Conservation (phyloP, 257 asterid species). For the Solanum pinnatisectum region DNA sequence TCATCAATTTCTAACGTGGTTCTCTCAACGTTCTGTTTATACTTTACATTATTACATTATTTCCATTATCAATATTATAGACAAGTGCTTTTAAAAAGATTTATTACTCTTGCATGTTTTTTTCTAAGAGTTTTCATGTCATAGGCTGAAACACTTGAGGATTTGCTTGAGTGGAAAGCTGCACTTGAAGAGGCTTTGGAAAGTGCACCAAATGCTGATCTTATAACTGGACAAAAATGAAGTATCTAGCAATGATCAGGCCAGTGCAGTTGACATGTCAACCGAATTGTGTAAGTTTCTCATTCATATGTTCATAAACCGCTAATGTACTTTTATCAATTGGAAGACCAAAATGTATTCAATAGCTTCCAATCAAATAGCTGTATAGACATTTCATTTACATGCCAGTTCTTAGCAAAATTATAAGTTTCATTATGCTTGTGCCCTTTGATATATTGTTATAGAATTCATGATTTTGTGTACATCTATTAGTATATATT, state of each 20-base stretch:
- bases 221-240: constrained; percentile 65
- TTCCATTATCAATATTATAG: not conserved
- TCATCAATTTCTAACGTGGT: not conserved
- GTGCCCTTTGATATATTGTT: not conserved
- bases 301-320: not conserved
- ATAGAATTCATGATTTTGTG: not conserved
- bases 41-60: not conserved
- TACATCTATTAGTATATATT: not conserved
- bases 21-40: not conserved
- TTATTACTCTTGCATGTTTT: not conserved
- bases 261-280: constrained; percentile 40
- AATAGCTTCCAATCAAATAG: not conserved
- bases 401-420: not conserved
- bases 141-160: constrained; percentile 92
- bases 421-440: not conserved
- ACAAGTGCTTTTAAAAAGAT: not conserved
- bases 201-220: constrained; percentile 71
- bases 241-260: constrained; percentile 55
- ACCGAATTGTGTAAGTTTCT: constrained; percentile 47
- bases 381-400: not conserved
- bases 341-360: not conserved
- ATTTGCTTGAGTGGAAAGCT: constrained; percentile 79
- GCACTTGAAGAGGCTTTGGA: constrained; percentile 94
- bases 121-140: constrained; percentile 3
- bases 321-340: not conserved